Percentiles rank a stretch among this genome's conserved stretches.
Evolutionary conservation across 495 filamentous ascomycete species (phyloP).

Genomic region (Letharia lupina): DNA sequence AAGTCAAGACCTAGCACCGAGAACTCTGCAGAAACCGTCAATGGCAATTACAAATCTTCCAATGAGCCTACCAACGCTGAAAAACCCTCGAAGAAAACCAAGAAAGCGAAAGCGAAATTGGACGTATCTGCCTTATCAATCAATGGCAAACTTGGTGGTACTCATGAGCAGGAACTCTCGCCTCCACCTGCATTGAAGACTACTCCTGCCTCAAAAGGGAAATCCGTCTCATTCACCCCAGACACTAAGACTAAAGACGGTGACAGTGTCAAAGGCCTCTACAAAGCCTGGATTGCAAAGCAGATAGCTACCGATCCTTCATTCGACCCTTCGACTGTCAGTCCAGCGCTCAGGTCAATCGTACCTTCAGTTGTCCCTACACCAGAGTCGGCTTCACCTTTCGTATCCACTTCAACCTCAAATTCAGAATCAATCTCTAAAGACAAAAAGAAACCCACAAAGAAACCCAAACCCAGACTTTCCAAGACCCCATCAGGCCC

Average conservation of each 20-base stretch:
- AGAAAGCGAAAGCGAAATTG: constrained; percentile 24
- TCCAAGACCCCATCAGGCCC: constrained; percentile 22
- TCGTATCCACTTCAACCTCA: constrained; percentile 5
- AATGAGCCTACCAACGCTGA: constrained; percentile 1
- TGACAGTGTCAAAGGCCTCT: constrained; percentile 39
- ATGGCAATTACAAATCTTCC: constrained; percentile 20
- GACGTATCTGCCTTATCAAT: background rate
- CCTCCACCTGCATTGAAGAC: constrained; percentile 4
- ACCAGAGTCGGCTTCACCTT: constrained; percentile 1
- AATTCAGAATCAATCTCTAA: constrained; percentile 17
- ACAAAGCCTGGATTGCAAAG: constrained; percentile 36
- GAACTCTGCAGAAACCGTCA: background rate
- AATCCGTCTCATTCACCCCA: constrained; percentile 71
- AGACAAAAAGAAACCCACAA: constrained; percentile 31
- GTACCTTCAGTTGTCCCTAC: constrained; percentile 1
- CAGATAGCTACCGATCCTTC: constrained; percentile 29
- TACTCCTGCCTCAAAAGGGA: constrained; percentile 28
- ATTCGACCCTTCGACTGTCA: constrained; percentile 25
- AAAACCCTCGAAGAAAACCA: constrained; percentile 15
- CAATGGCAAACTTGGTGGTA: background rate
- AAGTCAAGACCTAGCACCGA: background rate
- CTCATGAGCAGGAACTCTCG: constrained; percentile 26
- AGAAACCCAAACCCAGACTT: constrained; percentile 24
- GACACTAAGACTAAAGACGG: constrained; percentile 57
- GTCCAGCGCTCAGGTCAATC: constrained; percentile 19